phyloP scores from a whole-genome alignment of 2,329 filamentous ascomycete species.

The Claviceps humidiphila region DNA sequence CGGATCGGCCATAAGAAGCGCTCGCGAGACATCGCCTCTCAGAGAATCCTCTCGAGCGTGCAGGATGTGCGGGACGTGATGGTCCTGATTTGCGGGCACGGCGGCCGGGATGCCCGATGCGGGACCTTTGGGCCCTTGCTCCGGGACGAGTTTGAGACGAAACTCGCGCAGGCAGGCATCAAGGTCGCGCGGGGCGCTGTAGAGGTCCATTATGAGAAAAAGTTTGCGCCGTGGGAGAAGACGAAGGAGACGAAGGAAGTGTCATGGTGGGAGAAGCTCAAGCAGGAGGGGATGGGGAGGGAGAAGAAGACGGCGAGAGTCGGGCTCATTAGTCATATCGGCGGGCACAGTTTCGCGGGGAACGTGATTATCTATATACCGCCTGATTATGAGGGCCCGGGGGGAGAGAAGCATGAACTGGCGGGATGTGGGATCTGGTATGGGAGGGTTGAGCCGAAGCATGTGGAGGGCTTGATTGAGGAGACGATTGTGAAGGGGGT shows the following conservation, averaged over 20 bases:
- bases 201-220: conserved; percentile 14
- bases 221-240: not conserved
- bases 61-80: conserved; percentile 51
- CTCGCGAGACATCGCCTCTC: conserved; percentile 38
- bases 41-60: conserved; percentile 39
- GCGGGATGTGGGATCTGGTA: conserved; percentile 72
- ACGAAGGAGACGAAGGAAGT: conserved; percentile 11
- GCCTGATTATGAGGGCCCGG: conserved; percentile 28
- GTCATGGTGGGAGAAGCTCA: not conserved
- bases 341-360: conserved; percentile 75
- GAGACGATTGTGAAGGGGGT: conserved; percentile 57
- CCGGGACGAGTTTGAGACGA: conserved; percentile 52
- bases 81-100: conserved; percentile 84
- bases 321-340: conserved; percentile 64
- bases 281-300: conserved; percentile 7
- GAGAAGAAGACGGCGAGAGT: conserved; percentile 38
- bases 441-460: conserved; percentile 58
- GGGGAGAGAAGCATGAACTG: conserved; percentile 39
- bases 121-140: conserved; percentile 68
- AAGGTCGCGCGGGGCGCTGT: conserved; percentile 34
- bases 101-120: conserved; percentile 67
- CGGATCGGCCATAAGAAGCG: conserved; percentile 41
- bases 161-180: conserved; percentile 37
- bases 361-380: conserved; percentile 76
- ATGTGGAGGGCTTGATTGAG: conserved; percentile 62